Base-by-base conservation (phyloP, 225 moss, liverwort and hornwort genomes). In the Lunularia cruciata region DNA sequence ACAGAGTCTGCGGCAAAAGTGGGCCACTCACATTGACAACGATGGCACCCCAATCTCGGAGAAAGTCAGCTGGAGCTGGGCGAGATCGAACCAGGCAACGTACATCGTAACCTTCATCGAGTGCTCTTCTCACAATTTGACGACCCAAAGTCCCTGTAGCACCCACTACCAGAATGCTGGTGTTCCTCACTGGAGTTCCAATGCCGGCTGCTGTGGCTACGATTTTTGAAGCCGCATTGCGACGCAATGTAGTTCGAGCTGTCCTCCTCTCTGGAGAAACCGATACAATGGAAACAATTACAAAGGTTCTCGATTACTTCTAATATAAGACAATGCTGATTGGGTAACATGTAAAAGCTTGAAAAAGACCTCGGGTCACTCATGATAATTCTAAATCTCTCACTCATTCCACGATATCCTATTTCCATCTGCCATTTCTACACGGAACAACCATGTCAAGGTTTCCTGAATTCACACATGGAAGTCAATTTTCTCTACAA, bases 61-160 rank as follows among this genome's bases (percentile, higher is more conserved):
- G 84, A 57, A 94, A 94, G 71, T 94, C 88, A 18, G 93, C 93
- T 33, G 93, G 93, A 49, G 90, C 55, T 33, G 90, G 90, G 20
- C 93, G 83, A 63, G 93, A 85, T 54, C 93, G 90, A 45, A 94
- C 93, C 53, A 94, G 79, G 78, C 93, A 94, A 3, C 93, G 86
- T 35, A 94, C 90, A 35, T 94, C 93, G 18, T 94, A 94, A 39
- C 93, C 93, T 78, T 94, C 93, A 38, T 94, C 93, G 8, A 94
- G 77, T 4, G 88, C 90, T 60, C 93, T 75, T 34, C 93, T 82
- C 67, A 94, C 93, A 64, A 94, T 76, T 72, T 94, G 93, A 36
- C 93, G 85, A 62, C 93, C 93, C 67, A 94, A 67, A 0, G 93
- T 88, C 38, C 93, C 93, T 1, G 93, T 94, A 3, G 90, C 93